Percentiles rank a stretch among this genome's conserved stretches.
Evolutionary conservation across 164 flowering plant genomes (phyloP).

Genomic region (Santalum album): DNA sequence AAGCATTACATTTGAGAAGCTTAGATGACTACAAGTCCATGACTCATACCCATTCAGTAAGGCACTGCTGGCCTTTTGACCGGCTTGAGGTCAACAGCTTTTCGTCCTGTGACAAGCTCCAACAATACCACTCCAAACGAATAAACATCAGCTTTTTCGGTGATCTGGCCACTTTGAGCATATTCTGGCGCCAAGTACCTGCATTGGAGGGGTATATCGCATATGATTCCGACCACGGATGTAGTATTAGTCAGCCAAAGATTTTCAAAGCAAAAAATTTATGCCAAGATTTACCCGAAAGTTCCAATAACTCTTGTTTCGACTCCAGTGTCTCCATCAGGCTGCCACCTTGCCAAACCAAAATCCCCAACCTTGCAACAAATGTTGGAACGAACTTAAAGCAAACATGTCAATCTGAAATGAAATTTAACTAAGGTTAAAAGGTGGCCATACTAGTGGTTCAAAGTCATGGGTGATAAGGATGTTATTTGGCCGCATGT

Average conservation of each 20-base stretch:
- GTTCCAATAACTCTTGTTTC: slow-evolving; percentile 91
- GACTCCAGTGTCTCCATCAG: slow-evolving; percentile 70
- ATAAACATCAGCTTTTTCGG: slow-evolving; percentile 2
- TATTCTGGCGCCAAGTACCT: slow-evolving; percentile 3
- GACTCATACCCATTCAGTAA: background rate
- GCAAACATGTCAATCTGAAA: too few species aligned
- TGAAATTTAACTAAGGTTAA: background rate
- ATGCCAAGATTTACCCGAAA: slow-evolving; percentile 54
- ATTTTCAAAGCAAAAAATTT: background rate
- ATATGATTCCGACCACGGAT: background rate
- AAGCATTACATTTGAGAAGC: too few species aligned
- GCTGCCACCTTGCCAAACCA: slow-evolving; percentile 2
- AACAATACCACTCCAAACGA: background rate
- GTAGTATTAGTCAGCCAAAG: background rate
- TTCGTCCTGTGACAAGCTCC: slow-evolving; percentile 3
- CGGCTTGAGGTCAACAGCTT: slow-evolving; percentile 2
- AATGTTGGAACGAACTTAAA: background rate
- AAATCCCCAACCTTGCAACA: slow-evolving; percentile 1
- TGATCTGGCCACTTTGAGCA: slow-evolving; percentile 2
- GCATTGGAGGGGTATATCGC: background rate
- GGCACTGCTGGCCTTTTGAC: background rate
- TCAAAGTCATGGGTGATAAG: slow-evolving; percentile 66
- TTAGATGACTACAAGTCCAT: background rate
- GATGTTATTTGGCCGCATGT: slow-evolving; percentile 67
- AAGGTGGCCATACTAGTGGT: slow-evolving; percentile 31